A percentile compares a stretch with the other conserved stretches of the same genome.
phyloP scores from a whole-genome alignment of 352 stramenopile genomes.

The Pythium aphanidermatum region DNA sequence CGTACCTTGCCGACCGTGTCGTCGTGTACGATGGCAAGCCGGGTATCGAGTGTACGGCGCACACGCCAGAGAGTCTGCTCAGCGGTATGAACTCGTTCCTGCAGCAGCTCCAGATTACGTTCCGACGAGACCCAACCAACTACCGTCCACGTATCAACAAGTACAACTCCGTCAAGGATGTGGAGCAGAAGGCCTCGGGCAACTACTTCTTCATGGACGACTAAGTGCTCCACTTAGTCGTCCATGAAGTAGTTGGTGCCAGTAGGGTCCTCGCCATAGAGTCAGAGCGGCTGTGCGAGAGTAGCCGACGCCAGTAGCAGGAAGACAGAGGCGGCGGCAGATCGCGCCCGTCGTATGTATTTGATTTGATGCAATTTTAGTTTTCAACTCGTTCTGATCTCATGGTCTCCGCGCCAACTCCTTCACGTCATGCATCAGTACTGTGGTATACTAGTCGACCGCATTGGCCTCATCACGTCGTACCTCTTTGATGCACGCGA shows the following conservation, averaged over 20 bases:
- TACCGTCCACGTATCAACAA: conserved; percentile 98
- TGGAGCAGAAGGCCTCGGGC: conserved; percentile 95
- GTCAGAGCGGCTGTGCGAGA: no score
- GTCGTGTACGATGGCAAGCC: conserved; percentile 95
- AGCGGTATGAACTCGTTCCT: conserved; percentile 99
- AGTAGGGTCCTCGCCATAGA: no score
- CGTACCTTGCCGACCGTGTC: conserved; percentile 97
- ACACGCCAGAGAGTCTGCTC: conserved; percentile 92
- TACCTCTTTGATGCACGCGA: conserved; percentile 16
- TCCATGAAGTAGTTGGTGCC: not conserved
- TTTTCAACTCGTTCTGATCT: no score
- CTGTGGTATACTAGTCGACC: not conserved
- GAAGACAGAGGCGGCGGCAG: no score
- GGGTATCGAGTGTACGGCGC: conserved; percentile 96
- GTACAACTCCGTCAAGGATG: conserved; percentile 95
- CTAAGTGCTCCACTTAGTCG: conserved; percentile 32
- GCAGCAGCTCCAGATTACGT: conserved; percentile 98
- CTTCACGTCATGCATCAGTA: no score
- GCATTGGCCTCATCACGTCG: no score
- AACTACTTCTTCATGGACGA: conserved; percentile 99
- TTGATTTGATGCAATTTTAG: not conserved
- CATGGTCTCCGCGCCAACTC: no score
- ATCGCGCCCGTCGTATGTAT: no score
- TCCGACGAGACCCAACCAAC: conserved; percentile 98
- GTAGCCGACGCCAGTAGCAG: no score